Evolutionary conservation across 495 filamentous ascomycete genomes (phyloP), one percentile per base, ranked within the genome.

Genomic region (Massariosphaeria phaeospora): DNA sequence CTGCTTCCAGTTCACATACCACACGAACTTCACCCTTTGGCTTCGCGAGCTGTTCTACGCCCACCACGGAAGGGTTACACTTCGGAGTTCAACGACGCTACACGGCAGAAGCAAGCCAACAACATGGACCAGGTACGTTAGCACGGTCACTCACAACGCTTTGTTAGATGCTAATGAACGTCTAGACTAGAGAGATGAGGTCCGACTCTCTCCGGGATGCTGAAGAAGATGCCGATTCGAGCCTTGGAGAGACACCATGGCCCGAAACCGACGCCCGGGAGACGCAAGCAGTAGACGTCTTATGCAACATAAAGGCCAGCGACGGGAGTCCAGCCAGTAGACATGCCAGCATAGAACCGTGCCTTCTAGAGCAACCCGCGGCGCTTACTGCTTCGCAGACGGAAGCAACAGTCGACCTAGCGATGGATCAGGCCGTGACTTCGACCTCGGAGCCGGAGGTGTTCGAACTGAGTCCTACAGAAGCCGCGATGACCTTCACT

Each of bases 111-210:
- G 41, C 41, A 44, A 44, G 9, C 41, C 9, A 23, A 46, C 43
- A 46, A 46, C 43, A 46, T 46, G 43, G 43, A 46, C 43, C 23
- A 46, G 43, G 43, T 46, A 46, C 9, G 43, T 29, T 20, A 46
- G 21, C 43, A 31, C 2, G 31, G 23, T 46, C 9, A 12, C 17
- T 20, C 43, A 46, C 21, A 46, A 46, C 25, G 43, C 43, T 46
- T 46, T 29, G 43, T 46, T 29, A 3, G 43, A 31, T 46, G 43
- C 43, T 46, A 17, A 46, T 3, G 43, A n/a, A 29, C 41, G 24
- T 46, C 18, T 46, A 46, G 43, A 30, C 43, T 17, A 46, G 2
- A 3, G 43, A 46, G 18, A 17, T 46, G 43, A n/a, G n/a, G n/a
- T n/a, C n/a, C n/a, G n/a, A n/a, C n/a, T n/a, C n/a, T 46, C 43